These are phyloP conservation scores for Staphylotrichum longicolle DNA, from an alignment of 495 filamentous ascomycete species.

Conservation along the genomic window DNA sequence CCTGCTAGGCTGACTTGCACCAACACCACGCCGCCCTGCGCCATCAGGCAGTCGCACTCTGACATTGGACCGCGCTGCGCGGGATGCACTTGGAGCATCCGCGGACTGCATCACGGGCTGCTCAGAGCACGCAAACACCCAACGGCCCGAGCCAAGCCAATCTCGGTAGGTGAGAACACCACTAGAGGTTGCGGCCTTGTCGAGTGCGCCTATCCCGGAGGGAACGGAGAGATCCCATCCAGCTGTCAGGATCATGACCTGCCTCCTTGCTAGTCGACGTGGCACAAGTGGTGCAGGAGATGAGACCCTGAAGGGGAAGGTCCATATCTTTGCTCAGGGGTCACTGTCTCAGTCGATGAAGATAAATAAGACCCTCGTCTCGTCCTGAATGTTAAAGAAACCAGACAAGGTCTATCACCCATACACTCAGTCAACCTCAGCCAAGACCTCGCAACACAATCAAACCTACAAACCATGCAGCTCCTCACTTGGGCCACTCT, in stretches of 20 bases:
- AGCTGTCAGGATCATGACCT: constrained; percentile 4
- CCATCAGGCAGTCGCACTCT: constrained; percentile 1
- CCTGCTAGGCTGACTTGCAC: constrained; percentile 8
- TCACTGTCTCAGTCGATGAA: not conserved
- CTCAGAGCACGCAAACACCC: constrained; percentile 12
- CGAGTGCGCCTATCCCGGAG: constrained; percentile 1
- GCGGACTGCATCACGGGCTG: constrained; percentile 5
- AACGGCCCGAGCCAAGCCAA: constrained; percentile 6
- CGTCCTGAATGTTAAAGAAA: not conserved
- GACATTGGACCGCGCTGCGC: not conserved
- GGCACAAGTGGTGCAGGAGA: not conserved
- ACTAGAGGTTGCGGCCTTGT: not conserved
- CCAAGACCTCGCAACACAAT: not conserved
- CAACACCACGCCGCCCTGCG: not conserved
- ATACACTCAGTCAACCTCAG: too few species aligned
- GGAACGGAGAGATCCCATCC: not conserved
- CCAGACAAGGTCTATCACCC: too few species aligned
- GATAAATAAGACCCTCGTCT: constrained; percentile 13
- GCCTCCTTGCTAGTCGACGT: not conserved
- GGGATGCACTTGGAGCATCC: not conserved
- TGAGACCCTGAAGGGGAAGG: constrained; percentile 14
- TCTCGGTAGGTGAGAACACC: constrained; percentile 12
- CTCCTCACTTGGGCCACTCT: constrained; percentile 22
- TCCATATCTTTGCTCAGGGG: not conserved
- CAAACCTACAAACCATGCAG: constrained; percentile 16